Evolutionary conservation across 352 stramenopile species (phyloP).

Genomic region (Pythium brassicae): DNA sequence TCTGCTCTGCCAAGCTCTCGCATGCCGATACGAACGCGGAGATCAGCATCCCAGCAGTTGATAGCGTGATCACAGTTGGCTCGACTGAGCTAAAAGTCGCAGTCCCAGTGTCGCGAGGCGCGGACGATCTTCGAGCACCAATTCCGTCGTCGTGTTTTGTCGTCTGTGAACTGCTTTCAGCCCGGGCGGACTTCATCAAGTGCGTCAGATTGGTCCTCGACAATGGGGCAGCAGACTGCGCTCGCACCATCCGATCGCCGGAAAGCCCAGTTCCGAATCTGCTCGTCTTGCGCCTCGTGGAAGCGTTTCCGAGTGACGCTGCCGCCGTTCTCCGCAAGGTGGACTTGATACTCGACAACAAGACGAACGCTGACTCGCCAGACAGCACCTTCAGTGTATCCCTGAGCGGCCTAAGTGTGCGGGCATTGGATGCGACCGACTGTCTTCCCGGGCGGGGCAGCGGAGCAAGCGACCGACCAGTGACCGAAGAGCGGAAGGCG

Average conservation of each 20-base stretch:
- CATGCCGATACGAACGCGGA: conserved; percentile 6
- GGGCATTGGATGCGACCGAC: conserved; percentile 1
- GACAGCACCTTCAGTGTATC: not conserved
- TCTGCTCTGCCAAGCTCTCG: conserved; percentile 12
- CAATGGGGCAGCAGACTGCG: not conserved
- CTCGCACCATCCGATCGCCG: not conserved
- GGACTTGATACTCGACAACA: conserved; percentile 8
- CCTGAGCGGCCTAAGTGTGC: conserved; percentile 6
- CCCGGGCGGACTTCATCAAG: not conserved
- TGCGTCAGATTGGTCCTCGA: not conserved
- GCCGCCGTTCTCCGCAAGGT: conserved; percentile 5
- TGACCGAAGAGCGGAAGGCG: conserved; percentile 5
- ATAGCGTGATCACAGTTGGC: conserved; percentile 13
- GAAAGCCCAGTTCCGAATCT: not conserved
- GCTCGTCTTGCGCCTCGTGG: conserved; percentile 10
- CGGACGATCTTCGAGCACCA: conserved; percentile 12
- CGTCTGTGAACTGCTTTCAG: conserved; percentile 4
- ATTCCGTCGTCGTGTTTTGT: conserved; percentile 12
- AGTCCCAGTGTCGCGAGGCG: conserved; percentile 15
- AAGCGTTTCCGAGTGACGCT: conserved; percentile 6
- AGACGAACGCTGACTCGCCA: not conserved
- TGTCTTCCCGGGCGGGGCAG: not conserved
- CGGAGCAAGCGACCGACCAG: not conserved
- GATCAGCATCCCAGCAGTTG: conserved; percentile 6
- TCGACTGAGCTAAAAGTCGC: conserved; percentile 22